Base-by-base conservation (phyloP, 1,284 basidiomycete genomes). In the Leccinum huronense region DNA sequence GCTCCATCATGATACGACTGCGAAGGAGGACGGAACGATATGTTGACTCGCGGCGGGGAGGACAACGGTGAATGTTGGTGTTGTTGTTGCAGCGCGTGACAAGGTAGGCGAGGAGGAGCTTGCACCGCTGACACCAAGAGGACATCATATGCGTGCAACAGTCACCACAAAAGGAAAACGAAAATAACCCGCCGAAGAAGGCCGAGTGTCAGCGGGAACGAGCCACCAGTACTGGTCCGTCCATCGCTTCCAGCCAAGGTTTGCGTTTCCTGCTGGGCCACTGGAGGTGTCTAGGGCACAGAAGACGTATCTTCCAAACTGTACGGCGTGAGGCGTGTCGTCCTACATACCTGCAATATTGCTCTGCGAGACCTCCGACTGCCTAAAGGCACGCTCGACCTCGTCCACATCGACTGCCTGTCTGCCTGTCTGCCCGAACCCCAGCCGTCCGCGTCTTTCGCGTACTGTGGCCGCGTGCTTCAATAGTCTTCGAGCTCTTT, bases 401-500 rank as follows among this genome's bases (percentile, higher is more conserved):
- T 27, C 59, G 3, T 70, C 68, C 5, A 64, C 40, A 19, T 56
- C 62, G 33, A 23, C 23, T 23, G 23, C 23, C 23, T 23, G 23
- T 23, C 23, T 23, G 31, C 38, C 4, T 55, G 14, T 3, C 23
- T 9, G 8, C 23, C 4, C 2, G 19, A 23, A 7, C 45, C 19
- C 11, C 33, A 2, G 6, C 55, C 27, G 23, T 16, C 7, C 69
- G 63, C 36, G 73, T 51, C 71, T 4, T 80, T 76, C 70, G 87
- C 88, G 66, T 85, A 86, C 60, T 75, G 80, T 5, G 90, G 88
- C 6, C 87, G 78, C 36, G 82, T 79, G 3, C 81, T 75, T 88
- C 88, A 91, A 74, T 90, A 93, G 68, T 92, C 88, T 62, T 87
- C 83, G 5, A 92, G 73, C 67, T 90, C 88, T 64, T 91, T 89